Evolutionary conservation across 169 alveolate species (phyloP).

Genomic region (Babesia caballi): DNA sequence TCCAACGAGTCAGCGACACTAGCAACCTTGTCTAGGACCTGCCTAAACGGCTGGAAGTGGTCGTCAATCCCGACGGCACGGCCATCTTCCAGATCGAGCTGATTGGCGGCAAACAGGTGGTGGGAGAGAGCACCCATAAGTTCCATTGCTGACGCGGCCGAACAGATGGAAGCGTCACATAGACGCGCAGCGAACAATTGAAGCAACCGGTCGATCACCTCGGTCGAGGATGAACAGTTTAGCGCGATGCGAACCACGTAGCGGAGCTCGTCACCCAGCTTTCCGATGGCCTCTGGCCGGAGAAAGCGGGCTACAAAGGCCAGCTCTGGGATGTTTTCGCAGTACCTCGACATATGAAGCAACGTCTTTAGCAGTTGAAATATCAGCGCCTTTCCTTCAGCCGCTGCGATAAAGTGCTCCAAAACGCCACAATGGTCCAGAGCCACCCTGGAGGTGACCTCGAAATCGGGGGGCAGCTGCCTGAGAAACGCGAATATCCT

Average conservation of each 20-base stretch:
- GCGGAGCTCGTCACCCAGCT: neutral
- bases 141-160: neutral
- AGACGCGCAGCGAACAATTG: neutral
- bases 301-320: neutral
- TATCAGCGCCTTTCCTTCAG: neutral
- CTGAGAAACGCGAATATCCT: neutral
- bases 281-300: neutral
- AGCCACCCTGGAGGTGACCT: neutral
- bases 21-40: neutral
- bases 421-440: neutral
- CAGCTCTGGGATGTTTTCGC: neutral
- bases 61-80: slow-evolving; percentile 5
- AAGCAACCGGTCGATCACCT: neutral
- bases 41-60: neutral
- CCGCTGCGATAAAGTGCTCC: neutral
- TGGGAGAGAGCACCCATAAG: neutral
- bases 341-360: neutral
- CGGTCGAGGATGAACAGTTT: neutral
- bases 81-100: neutral
- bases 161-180: neutral
- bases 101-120: neutral
- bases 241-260: neutral
- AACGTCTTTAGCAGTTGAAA: neutral
- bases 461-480: neutral
- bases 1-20: neutral